phyloP scores from a whole-genome alignment of 306 rosid genomes.

The Castanospermum australe region DNA sequence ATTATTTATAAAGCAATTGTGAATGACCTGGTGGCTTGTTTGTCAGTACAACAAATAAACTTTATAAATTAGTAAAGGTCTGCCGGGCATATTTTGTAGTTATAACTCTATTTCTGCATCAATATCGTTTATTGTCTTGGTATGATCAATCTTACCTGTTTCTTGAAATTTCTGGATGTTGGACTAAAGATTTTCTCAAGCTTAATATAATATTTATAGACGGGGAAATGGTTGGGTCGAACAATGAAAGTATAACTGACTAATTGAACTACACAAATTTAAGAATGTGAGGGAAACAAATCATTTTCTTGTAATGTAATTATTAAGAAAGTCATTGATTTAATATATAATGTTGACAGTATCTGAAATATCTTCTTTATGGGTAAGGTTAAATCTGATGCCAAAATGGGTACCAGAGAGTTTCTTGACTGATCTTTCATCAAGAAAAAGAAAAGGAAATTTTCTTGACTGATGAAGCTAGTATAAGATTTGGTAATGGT shows the following conservation, averaged over 20 bases:
- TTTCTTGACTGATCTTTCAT: constrained; percentile 6
- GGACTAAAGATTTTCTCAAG: background rate
- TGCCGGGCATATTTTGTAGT: background rate
- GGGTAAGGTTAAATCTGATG: background rate
- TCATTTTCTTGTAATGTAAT: background rate
- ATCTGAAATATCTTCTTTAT: background rate
- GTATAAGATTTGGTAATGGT: constrained; percentile 15
- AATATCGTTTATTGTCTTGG: background rate
- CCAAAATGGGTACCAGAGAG: background rate
- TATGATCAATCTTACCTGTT: background rate
- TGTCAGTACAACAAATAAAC: background rate
- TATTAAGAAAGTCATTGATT: background rate
- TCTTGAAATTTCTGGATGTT: background rate
- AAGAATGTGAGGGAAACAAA: background rate
- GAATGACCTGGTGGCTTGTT: constrained; percentile 15
- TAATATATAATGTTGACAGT: background rate
- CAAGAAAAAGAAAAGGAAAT: background rate
- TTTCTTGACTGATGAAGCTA: constrained; percentile 14
- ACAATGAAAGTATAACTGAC: background rate
- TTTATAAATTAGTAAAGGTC: background rate
- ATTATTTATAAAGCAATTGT: background rate
- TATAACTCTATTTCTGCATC: background rate
- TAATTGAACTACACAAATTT: background rate
- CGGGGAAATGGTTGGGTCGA: background rate
- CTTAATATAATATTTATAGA: background rate